These are phyloP conservation scores for Pezicula carpinea DNA, from an alignment of 2,329 filamentous ascomycete species.

Conservation along the genomic window DNA sequence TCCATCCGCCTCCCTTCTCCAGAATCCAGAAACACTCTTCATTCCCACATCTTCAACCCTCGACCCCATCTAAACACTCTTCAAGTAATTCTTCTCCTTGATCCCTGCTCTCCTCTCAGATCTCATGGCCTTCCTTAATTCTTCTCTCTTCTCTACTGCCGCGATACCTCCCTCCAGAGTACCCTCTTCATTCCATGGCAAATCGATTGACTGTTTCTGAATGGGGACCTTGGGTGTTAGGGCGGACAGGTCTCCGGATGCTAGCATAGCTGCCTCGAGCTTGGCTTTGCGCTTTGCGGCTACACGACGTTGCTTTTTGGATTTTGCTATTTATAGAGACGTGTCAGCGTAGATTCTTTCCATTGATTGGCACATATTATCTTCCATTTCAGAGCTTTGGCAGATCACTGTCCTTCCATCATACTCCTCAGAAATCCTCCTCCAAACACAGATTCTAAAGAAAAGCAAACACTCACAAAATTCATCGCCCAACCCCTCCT, in stretches of 20 bases:
- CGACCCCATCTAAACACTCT: conserved; percentile 53
- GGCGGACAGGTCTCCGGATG: conserved; percentile 61
- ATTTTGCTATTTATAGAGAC: conserved; percentile 58
- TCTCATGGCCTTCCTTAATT: conserved; percentile 67
- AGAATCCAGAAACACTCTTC: background rate
- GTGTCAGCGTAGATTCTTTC: no score
- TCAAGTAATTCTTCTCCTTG: conserved; percentile 83
- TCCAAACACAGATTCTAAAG: no score
- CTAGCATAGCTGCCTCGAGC: conserved; percentile 54
- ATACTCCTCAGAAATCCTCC: no score
- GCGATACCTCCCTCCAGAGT: conserved; percentile 35
- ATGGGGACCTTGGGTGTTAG: conserved; percentile 67
- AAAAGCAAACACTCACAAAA: conserved; percentile 59
- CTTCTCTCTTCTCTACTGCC: conserved; percentile 48
- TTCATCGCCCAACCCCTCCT: conserved; percentile 61
- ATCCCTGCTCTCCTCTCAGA: conserved; percentile 70
- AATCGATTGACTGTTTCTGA: conserved; percentile 73
- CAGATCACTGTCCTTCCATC: no score
- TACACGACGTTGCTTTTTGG: conserved; percentile 71
- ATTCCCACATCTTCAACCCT: background rate
- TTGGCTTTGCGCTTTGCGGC: conserved; percentile 61
- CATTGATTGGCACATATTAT: no score
- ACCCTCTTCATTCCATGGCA: conserved; percentile 42
- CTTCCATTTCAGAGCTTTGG: no score
- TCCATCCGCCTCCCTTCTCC: background rate